Evolutionary conservation across 371 early-diverging fungal species (phyloP), one percentile per base, ranked within the genome.

Genomic region (Mortierella sp.): DNA sequence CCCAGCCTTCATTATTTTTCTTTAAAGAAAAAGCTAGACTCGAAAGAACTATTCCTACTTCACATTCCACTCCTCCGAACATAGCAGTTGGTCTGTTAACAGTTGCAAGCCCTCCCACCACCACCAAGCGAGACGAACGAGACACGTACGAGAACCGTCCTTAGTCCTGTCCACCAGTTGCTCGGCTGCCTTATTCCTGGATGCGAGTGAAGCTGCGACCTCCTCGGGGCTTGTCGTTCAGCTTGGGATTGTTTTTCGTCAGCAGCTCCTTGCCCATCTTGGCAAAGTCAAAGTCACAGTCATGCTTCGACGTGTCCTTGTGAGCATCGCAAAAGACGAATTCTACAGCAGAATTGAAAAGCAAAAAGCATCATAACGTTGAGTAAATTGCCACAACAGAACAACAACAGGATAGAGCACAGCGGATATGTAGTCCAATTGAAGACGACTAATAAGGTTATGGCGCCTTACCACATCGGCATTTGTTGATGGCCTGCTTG

Each of bases 291-390:
- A 95, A 89, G 71, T 91, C 90, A 80, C 96, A 95, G 68, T 93
- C 91, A 85, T 95, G 96, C 71, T 92, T 89, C 73, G 93, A 90
- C 14, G 94, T 93, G 69, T 89, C 91, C 74, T 92, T 93, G 86
- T 95, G 96, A 19, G 89, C 79, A 73, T 95, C 96, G 80, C 96
- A 95, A 76, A 92, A 95, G 24, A 95, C 91, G 79, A 92, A 93
- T 69, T 90, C 89, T 88, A 82, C n/a, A 3, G n/a, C n/a, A n/a
- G n/a, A n/a, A n/a, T n/a, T n/a, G n/a, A 47, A 3, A 24, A 2
- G 40, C 29, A 39, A 24, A 44, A 44, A 39, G 22, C 40, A 24
- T 7, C 64, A 16, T 16, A 53, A 39, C 39, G 45, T 44, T 26
- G 50, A 61, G 48, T 10, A 48, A 22, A 40, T 6, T 31, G 40